Evolutionary conservation across 371 early-diverging fungal genomes (phyloP).

Genomic region (Actinomucor elegans): DNA sequence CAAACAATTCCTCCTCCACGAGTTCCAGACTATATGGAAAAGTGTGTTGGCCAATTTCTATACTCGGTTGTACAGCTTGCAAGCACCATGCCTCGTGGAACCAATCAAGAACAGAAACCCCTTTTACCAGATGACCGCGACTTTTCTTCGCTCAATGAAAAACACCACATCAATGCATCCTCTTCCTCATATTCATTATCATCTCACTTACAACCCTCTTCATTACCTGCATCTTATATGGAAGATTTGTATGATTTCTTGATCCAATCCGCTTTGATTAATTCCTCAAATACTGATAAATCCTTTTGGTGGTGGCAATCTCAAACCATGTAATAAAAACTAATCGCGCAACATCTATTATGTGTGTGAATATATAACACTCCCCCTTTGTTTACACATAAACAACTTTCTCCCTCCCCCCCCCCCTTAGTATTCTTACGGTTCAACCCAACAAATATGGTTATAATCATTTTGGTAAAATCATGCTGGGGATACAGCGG

Average conservation of each 20-base stretch:
- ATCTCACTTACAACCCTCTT: background rate
- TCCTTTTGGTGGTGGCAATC: constrained; percentile 36
- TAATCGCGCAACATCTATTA: no score
- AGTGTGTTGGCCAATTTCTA: constrained; percentile 32
- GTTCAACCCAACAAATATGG: no score
- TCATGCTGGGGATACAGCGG: no score
- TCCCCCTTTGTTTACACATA: no score
- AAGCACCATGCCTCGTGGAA: constrained; percentile 7
- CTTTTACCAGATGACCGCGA: constrained; percentile 38
- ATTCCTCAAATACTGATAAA: constrained; percentile 20
- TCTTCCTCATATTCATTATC: background rate
- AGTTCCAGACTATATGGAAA: constrained; percentile 4
- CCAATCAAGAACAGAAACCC: constrained; percentile 14
- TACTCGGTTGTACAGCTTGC: constrained; percentile 29
- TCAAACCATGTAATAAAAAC: constrained; percentile 13
- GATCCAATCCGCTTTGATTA: constrained; percentile 40
- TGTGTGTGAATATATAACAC: no score
- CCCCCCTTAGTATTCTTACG: no score
- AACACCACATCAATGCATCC: background rate
- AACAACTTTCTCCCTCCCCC: no score
- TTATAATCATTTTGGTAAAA: no score
- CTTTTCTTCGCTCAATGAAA: constrained; percentile 17
- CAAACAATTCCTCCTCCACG: background rate
- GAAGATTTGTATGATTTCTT: constrained; percentile 48
- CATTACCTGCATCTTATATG: constrained; percentile 28